Conservation (phyloP, 306 rosid genomes). For the Prunus fruticosa region DNA sequence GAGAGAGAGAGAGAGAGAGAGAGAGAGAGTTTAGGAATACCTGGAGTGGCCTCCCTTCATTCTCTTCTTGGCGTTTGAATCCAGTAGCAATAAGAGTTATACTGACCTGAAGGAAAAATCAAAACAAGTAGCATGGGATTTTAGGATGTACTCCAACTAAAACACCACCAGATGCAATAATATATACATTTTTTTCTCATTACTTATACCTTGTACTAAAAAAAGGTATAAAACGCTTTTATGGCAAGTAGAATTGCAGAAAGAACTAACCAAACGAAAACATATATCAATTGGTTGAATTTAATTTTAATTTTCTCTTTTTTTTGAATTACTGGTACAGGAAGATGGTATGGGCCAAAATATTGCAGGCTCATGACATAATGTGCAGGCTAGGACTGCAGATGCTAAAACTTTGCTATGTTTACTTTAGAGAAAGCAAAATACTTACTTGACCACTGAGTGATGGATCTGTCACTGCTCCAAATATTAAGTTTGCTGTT, state of each 20-base stretch:
- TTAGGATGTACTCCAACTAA: neutral
- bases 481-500: constrained; percentile 90
- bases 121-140: constrained; percentile 18
- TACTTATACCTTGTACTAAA: too few relatives aligned
- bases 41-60: constrained; percentile 72
- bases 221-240: too few relatives aligned
- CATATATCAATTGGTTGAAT: too few relatives aligned
- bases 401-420: neutral
- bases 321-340: too few relatives aligned
- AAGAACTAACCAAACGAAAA: too few relatives aligned
- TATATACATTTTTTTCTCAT: neutral
- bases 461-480: constrained; percentile 98
- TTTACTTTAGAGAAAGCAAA: neutral
- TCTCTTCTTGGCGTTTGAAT: constrained; percentile 98
- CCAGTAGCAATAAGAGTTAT: constrained; percentile 97
- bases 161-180: neutral
- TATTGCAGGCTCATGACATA: too few relatives aligned
- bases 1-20: neutral
- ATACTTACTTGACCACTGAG: constrained; percentile 94
- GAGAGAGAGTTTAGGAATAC: constrained; percentile 33
- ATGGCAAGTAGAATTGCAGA: too few relatives aligned
- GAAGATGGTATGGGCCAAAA: neutral
- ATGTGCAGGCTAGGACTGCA: neutral
- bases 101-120: constrained; percentile 66
- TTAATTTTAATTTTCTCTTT: too few relatives aligned